Percentiles rank a stretch among this genome's conserved stretches.
Conservation (phyloP, 2,329 filamentous ascomycete genomes). For the Ophiostoma montium region DNA sequence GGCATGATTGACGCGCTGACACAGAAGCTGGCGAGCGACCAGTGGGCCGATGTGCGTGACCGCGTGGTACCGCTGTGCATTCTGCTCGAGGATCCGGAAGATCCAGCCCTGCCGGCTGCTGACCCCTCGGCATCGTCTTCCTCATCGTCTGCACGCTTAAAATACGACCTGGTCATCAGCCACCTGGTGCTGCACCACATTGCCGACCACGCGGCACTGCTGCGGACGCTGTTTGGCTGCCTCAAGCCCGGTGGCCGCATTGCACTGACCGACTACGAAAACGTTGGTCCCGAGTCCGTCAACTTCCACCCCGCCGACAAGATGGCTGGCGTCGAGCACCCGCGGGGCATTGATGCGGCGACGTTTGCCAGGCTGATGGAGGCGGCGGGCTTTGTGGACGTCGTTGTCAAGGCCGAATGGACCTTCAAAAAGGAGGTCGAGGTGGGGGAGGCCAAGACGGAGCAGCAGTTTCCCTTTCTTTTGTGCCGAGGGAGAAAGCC, state of each 20-base stretch:
- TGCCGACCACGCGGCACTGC: conserved; percentile 26
- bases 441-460: conserved; percentile 23
- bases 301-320: conserved; percentile 37
- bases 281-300: conserved; percentile 36
- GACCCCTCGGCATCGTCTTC: background rate
- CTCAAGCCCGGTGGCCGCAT: conserved; percentile 33
- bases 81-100: conserved; percentile 34
- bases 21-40: conserved; percentile 30
- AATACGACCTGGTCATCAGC: conserved; percentile 36
- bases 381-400: conserved; percentile 33
- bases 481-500: conserved; percentile 22
- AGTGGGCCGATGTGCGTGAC: conserved; percentile 16
- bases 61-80: conserved; percentile 29
- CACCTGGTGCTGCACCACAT: conserved; percentile 45
- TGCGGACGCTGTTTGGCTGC: conserved; percentile 31
- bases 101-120: conserved; percentile 25
- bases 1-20: conserved; percentile 40
- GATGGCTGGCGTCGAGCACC: conserved; percentile 38
- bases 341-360: conserved; percentile 29
- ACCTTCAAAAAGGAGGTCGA: conserved; percentile 35
- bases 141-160: conserved; percentile 15
- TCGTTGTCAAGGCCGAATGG: conserved; percentile 33
- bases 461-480: conserved; percentile 25
- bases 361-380: conserved; percentile 29
- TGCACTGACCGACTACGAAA: conserved; percentile 43